Evolutionary conservation across 2,329 filamentous ascomycete species (phyloP), one percentile per base, ranked within the genome.

Genomic region (Myriosclerotinia scirpicola): DNA sequence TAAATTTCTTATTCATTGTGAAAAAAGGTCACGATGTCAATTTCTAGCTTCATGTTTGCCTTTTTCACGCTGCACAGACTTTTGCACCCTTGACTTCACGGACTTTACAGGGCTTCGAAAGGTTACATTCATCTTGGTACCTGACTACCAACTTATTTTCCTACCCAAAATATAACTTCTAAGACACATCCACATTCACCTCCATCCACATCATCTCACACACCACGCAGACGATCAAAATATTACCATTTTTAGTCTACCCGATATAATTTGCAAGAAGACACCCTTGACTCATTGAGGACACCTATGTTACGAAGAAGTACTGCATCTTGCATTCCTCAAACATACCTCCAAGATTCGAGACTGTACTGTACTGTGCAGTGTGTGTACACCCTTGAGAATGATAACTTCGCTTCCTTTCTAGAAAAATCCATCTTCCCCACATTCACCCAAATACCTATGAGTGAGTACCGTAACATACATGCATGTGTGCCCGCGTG

Each of bases 1-100:
- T 22, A 36, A 48, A n/a, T 30, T 36, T 59, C 42, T 59, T 59
- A 46, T 46, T 40, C 55, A 20, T 59, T 17, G 40, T 34, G 40
- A 2, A 22, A 59, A 53, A 22, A 36, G 56, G 56, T 60, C 56
- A 60, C 56, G 56, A 60, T 60, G 56, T 48, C 56, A 60, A 60
- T 60, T 48, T 60, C 44, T 36, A 46, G 42, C 56, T 36, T 60
- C 56, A 60, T 36, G 17, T 59, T 59, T 46, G 17, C n/a, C 11
- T 60, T 34, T 34, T 34, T 34, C 30, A 34, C 3, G 30, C 6
- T 36, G 42, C 56, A 60, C 56, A 46, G 56, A 36, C 38, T 56
- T 42, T n/a, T 42, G 15, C 14, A 42, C 38, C 38, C 54, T 56
- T 5, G 38, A 34, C 14, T 8, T 26, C 36, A 56, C 54, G 12